Conservation (phyloP, 352 stramenopile genomes). For the Phytophthora niederhauseri region DNA sequence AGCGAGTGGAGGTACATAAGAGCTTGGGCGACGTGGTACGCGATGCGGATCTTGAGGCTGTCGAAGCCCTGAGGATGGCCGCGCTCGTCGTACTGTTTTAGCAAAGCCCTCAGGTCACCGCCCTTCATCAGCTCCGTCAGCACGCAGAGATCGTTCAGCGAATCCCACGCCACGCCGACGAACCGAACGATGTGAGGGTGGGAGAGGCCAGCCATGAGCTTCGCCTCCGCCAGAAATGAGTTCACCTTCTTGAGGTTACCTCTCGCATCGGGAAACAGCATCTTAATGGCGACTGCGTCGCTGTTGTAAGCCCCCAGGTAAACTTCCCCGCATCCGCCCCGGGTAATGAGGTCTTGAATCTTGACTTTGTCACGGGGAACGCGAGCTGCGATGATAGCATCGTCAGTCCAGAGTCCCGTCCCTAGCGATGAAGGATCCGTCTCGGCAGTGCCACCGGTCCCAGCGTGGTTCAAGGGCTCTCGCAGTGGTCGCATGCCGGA, state of each 20-base stretch:
- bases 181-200: not conserved
- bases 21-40: too few relatives aligned
- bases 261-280: not conserved
- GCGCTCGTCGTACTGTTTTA: not conserved
- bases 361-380: not conserved
- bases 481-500: not conserved
- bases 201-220: not conserved
- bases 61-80: too few relatives aligned
- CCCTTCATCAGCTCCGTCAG: not conserved
- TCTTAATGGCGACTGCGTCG: not conserved
- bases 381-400: slow-evolving; percentile 12
- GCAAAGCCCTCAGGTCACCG: not conserved
- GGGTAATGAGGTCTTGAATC: slow-evolving; percentile 29
- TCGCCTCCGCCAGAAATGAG: not conserved
- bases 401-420: not conserved
- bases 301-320: not conserved
- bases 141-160: not conserved
- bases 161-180: not conserved
- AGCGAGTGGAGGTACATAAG: too few relatives aligned
- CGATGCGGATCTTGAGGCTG: too few relatives aligned
- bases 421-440: not conserved
- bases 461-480: not conserved
- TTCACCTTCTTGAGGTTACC: not conserved
- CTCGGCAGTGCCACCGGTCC: not conserved
- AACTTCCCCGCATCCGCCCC: not conserved